Evolutionary conservation across 306 rosid genomes (phyloP).

Genomic region (Malus fusca): DNA sequence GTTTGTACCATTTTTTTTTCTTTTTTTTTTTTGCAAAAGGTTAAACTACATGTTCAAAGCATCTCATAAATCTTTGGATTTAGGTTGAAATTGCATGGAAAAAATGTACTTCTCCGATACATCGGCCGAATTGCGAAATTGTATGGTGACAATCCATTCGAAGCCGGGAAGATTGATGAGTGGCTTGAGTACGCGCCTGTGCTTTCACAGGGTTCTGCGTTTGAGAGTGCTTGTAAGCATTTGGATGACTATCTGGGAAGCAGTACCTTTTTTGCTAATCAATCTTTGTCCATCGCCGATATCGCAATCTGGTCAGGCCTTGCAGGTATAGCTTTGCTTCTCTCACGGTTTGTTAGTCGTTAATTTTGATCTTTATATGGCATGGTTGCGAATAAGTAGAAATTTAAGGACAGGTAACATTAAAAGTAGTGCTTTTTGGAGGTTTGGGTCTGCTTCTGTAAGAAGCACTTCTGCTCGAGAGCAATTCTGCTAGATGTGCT

Average conservation of each 20-base stretch:
- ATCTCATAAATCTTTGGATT: neutral
- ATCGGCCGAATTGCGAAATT: constrained; percentile 58
- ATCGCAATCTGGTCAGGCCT: constrained; percentile 81
- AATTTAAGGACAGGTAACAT: neutral
- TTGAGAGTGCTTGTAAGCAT: constrained; percentile 72
- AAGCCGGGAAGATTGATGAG: constrained; percentile 63
- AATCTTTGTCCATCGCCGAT: constrained; percentile 71
- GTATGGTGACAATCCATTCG: constrained; percentile 54
- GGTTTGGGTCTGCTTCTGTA: neutral
- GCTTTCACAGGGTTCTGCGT: constrained; percentile 66
- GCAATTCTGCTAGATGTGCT: neutral
- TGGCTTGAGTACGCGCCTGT: constrained; percentile 75
- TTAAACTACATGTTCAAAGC: neutral
- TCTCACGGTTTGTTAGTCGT: neutral
- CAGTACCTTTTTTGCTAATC: constrained; percentile 51
- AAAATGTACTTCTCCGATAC: constrained; percentile 54
- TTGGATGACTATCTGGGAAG: constrained; percentile 58
- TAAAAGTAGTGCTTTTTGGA: neutral
- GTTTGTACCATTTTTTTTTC: neutral
- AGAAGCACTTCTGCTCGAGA: no score
- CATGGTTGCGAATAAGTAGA: neutral
- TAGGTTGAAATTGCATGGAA: constrained; percentile 63
- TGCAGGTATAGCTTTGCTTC: constrained; percentile 44
- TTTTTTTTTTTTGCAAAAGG: neutral
- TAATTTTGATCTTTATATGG: neutral